Evolutionary conservation across 2,329 filamentous ascomycete genomes (phyloP).

Genomic region (Microsporum audouinii): DNA sequence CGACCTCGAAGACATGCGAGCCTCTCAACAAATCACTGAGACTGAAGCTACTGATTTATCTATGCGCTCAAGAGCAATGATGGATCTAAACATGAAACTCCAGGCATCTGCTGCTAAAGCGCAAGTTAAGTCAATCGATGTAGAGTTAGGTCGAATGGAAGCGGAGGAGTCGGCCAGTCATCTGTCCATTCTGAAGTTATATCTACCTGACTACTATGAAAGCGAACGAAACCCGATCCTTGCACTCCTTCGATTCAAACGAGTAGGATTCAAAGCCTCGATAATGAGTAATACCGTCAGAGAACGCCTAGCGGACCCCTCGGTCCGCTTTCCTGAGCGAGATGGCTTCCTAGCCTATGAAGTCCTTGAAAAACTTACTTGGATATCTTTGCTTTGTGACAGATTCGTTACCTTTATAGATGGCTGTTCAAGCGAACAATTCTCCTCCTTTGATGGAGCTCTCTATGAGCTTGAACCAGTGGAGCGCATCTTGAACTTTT

Average conservation of each 20-base stretch:
- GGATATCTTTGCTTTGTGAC: constrained; percentile 71
- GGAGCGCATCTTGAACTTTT: constrained; percentile 75
- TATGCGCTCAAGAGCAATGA: constrained; percentile 80
- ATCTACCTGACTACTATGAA: constrained; percentile 74
- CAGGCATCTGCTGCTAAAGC: constrained; percentile 83
- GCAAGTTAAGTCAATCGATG: constrained; percentile 85
- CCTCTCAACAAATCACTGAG: constrained; percentile 84
- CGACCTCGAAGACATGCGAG: constrained; percentile 83
- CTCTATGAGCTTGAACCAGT: constrained; percentile 83
- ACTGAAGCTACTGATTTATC: constrained; percentile 84
- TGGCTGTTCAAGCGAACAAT: constrained; percentile 65
- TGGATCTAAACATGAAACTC: constrained; percentile 91
- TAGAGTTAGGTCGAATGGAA: constrained; percentile 75
- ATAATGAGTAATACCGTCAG: constrained; percentile 67
- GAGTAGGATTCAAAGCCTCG: constrained; percentile 76
- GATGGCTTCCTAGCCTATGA: constrained; percentile 71
- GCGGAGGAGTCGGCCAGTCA: constrained; percentile 83
- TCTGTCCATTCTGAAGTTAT: constrained; percentile 75
- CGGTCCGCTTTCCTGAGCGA: constrained; percentile 55
- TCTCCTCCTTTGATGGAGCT: constrained; percentile 65
- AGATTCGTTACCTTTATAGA: constrained; percentile 73
- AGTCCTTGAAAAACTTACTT: constrained; percentile 72
- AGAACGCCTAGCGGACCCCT: constrained; percentile 60
- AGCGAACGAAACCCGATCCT: constrained; percentile 76
- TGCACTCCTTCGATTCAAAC: constrained; percentile 75